Evolutionary conservation across 2,329 filamentous ascomycete genomes (phyloP).

Genomic region (Calonectria multiphialidica): DNA sequence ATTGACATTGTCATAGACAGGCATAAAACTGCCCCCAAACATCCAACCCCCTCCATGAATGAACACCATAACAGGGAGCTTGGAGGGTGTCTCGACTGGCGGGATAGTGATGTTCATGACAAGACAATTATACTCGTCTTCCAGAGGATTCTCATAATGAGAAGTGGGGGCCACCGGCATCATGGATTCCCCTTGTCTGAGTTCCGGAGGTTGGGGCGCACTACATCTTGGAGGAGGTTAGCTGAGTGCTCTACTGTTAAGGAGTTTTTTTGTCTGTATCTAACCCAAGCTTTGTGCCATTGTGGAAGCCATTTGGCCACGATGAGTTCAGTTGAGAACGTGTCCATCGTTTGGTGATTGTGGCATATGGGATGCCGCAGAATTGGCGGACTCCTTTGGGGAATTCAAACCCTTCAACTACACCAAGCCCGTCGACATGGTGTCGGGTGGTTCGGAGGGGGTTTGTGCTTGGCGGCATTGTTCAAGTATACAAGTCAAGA

Average conservation of each 20-base stretch:
- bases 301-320: background rate
- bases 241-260: accelerated
- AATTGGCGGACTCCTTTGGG: background rate
- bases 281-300: conserved; percentile 19
- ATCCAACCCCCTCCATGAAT: conserved; percentile 30
- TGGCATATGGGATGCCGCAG: background rate
- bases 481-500: background rate
- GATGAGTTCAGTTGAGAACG: background rate
- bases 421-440: background rate
- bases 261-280: background rate
- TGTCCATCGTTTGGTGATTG: background rate
- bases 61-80: conserved; percentile 26
- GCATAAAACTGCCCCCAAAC: conserved; percentile 16
- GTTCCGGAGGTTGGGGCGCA: conserved; percentile 31
- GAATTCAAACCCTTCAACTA: background rate
- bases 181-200: conserved; percentile 1
- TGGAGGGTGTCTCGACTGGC: background rate
- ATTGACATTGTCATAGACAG: conserved; percentile 26
- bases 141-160: conserved; percentile 21
- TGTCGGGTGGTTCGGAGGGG: background rate
- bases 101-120: conserved; percentile 28
- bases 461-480: background rate
- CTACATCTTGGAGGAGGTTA: conserved; percentile 14
- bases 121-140: conserved; percentile 29
- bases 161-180: conserved; percentile 7